Base-by-base conservation (phyloP, 805 yeast genomes). In the Isabelozyma heimii region DNA sequence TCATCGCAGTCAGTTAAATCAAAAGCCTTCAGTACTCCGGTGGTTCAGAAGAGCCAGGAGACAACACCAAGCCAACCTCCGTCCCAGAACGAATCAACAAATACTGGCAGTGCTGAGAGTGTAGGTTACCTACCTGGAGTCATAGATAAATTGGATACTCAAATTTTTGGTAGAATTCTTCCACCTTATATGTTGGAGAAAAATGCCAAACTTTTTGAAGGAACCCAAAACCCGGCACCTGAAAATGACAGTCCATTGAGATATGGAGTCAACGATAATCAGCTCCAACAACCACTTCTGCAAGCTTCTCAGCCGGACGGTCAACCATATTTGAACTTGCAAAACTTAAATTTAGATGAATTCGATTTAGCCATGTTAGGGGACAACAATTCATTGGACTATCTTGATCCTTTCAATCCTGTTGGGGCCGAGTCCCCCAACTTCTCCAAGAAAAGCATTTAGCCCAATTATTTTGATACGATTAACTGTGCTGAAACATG, bases 131-230 rank as follows among this genome's bases (percentile, higher is more conserved):
- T 87, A 52, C 89, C 94, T 1, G 94, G 96, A 4, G 85, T 88
- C 40, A 86, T 90, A 75, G 96, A 90, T 63, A 87, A 85, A 55
- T 67, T 90, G 43, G 97, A 90, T 62, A 82, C 89, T 60, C 91
- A 89, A 60, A 77, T 90, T 15, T 90, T 90, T 72, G 97, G 97
- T 1, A 71, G 88, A 38, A 84, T 87, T 53, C 62, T 89, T 44
- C 96, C 96, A 2, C 94, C 96, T 3, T 89, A 87, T 61, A 89
- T 89, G 95, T 73, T 84, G 43, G 75, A 70, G 47, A 60, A 54
- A 44, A 63, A 60, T 45, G 56, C 49, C 41, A 47, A 44, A 27
- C 24, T 13, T 9, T 17, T 13, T 14, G 46, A 33, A 15, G 17
- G 40, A 14, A n/a, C 4, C 14, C 16, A 38, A 15, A 12, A 20